Base-by-base conservation (phyloP, 2,329 filamentous ascomycete species). In the Claviceps sp. region DNA sequence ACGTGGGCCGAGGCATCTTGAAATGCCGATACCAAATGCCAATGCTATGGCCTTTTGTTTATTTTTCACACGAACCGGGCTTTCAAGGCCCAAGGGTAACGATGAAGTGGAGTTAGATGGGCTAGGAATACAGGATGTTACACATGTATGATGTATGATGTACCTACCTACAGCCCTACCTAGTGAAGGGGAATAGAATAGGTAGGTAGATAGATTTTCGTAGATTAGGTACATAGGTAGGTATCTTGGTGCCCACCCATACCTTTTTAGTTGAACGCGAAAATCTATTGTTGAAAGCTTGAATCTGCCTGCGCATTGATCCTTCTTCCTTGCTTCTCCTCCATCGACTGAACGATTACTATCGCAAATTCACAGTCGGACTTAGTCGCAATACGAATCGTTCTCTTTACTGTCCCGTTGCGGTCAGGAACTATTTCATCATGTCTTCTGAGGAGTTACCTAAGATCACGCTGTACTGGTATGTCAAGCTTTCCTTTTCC, bases 401-500 rank as follows among this genome's bases (percentile, higher is more conserved):
- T 34, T 34, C 30, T 34, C 9, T 34, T 34, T 34, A 11, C 30
- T 34, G 1, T 34, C 26, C 26, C 8, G 8, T 30, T 30, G 26
- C 26, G 3, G 26, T 30, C 26, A 30, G 8, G 8, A 30, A 9
- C 40, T 34, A 5, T 9, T 30, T 34, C 37, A 43, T 24, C 48
- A 54, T 52, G 51, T 41, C 48, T 24, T 37, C 44, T 30, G 14
- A 18, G 8, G 24, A 38, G 50, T 62, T 70, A 43, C 67, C 76
- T 50, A 80, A 81, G 58, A 71, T 85, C 55, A 83, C 75, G 53
- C 73, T 85, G 38, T 79, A 84, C 66, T 85, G 82, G 82, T 83
- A 67, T 52, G 63, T 59, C 51, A 9, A 3, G 40, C 43, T n/a
- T 26, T 34, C 16, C 14, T n/a, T 5, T 22, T 20, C 20, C 30